Base-by-base conservation (phyloP, 495 filamentous ascomycete species). In the Hypoxylon lienhwacheense region DNA sequence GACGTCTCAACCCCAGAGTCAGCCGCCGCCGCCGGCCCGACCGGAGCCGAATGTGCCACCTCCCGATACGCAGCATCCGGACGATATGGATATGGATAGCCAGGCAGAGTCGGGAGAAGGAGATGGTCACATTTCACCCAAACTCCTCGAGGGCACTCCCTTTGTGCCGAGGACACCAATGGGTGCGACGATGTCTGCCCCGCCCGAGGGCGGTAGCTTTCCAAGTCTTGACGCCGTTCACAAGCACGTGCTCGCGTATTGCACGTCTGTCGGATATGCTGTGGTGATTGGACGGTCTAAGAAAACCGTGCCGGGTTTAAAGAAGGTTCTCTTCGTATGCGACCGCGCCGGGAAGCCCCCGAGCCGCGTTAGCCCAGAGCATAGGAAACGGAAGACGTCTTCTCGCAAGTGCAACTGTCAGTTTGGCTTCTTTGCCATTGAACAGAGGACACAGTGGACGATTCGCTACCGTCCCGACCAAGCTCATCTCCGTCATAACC, bases 261-360 rank as follows among this genome's bases (percentile, higher is more conserved):
- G 77, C 57, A 78, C 77, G 1, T 78, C 78, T 4, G 77, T 80
- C 24, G 79, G 79, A 31, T 82, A 82, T 54, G 79, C 79, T 19
- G 75, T 81, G 17, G 79, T 82, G 46, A 82, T 82, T 42, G 79
- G 79, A 1, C 67, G 79, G 20, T 81, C 78, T 3, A 82, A 82
- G 59, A 80, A 80, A 63, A 82, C 78, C 19, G 73, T 79, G 3
- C 75, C 75, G 3, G 79, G 79, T 4, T 61, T 82, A 14, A 82
- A 82, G 51, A 82, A 82, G 63, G 79, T 82, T 7, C 72, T 82
- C 11, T 76, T 82, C 44, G 78, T 80, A 12, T 82, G 79, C 58
- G 79, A 82, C 58, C 73, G 77, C 29, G 78, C 78, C 2, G 79
- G 79, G 14, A 80, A 75, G 32, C 76, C 76, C n/a, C 76, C 76